Percentiles rank a stretch among this genome's conserved stretches.
These are phyloP conservation scores for Metarhizium robertsii DNA, from an alignment of 2,329 filamentous ascomycete genomes.

Conservation along the genomic window DNA sequence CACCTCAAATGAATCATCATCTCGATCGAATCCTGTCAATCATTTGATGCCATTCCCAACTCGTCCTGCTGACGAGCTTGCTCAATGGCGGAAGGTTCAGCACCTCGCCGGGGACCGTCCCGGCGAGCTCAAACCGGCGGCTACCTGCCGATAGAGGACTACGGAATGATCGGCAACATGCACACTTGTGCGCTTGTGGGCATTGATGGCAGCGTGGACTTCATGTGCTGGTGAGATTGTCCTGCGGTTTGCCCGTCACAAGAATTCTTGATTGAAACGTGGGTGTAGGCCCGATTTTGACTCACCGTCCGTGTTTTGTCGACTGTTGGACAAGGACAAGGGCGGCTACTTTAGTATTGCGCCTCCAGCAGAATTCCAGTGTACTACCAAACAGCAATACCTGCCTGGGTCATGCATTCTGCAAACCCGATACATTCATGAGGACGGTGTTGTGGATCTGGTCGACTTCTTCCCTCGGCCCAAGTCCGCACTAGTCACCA, in stretches of 20 bases:
- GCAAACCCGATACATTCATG: slow-evolving; percentile 68
- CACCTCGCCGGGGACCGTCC: slow-evolving; percentile 21
- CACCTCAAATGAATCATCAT: neutral
- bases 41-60: neutral
- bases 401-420: slow-evolving; percentile 66
- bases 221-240: slow-evolving; percentile 59
- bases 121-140: slow-evolving; percentile 30
- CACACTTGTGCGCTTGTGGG: slow-evolving; percentile 67
- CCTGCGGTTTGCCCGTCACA: neutral
- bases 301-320: slow-evolving; percentile 66
- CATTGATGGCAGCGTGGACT: slow-evolving; percentile 65
- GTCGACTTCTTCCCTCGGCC: slow-evolving; percentile 70
- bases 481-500: slow-evolving; percentile 44
- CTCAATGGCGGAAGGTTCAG: slow-evolving; percentile 24
- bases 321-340: slow-evolving; percentile 64
- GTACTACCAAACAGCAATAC: slow-evolving; percentile 70
- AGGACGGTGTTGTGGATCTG: slow-evolving; percentile 64
- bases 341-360: slow-evolving; percentile 64
- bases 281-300: slow-evolving; percentile 62
- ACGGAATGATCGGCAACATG: slow-evolving; percentile 76
- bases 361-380: slow-evolving; percentile 39
- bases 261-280: neutral
- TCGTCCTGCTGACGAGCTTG: neutral
- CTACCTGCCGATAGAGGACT: slow-evolving; percentile 61
- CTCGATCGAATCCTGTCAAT: neutral